Evolutionary conservation across 169 alveolate species (phyloP).

Genomic region (Theileria parva): DNA sequence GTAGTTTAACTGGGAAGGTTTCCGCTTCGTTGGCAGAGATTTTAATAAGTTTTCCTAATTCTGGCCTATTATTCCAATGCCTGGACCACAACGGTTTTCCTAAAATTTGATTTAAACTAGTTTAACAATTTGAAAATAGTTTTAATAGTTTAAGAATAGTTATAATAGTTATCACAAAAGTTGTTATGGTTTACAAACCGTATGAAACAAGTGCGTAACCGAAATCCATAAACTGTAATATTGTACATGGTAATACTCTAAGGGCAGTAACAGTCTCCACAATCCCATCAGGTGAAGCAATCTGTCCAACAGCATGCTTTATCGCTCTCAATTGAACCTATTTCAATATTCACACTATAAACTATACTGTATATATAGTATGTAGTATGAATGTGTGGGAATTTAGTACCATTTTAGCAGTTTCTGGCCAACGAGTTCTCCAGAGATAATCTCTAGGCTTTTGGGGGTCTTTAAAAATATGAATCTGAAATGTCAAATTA

Average conservation of each 20-base stretch:
- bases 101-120: not conserved
- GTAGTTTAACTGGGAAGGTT: conserved; percentile 72
- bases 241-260: conserved; percentile 70
- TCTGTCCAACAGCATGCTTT: conserved; percentile 66
- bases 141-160: not conserved
- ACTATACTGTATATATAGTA: not conserved
- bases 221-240: conserved; percentile 71
- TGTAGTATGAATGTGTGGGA: conserved; percentile 2
- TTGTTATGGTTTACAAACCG: conserved; percentile 44
- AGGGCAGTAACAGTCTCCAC: conserved; percentile 74
- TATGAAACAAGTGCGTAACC: conserved; percentile 76
- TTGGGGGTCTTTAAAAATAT: conserved; percentile 42
- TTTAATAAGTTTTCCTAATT: conserved; percentile 72
- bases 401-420: conserved; percentile 52
- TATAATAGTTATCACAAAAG: no score
- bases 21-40: conserved; percentile 67
- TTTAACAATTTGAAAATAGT: not conserved
- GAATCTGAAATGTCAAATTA: conserved; percentile 20
- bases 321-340: conserved; percentile 72
- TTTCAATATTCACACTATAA: not conserved
- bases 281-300: conserved; percentile 76
- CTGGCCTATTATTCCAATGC: conserved; percentile 74
- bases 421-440: conserved; percentile 59
- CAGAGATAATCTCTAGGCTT: conserved; percentile 66
- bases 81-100: conserved; percentile 77